Conservation (phyloP, 805 yeast species). For the Saccharomycopsis capsularis region DNA sequence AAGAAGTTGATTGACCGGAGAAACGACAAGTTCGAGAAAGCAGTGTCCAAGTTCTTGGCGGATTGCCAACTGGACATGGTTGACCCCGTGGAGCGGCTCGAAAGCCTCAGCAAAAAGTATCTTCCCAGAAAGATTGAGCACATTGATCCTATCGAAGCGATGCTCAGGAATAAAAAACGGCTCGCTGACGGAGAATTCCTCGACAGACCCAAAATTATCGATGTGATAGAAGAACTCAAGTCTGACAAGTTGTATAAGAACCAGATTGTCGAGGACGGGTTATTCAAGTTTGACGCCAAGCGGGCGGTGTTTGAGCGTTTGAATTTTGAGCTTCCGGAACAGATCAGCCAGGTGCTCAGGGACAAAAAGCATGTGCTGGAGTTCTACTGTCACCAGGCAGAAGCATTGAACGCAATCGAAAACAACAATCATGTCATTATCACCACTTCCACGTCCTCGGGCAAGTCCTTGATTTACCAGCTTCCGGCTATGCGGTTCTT, state of each 20-base stretch:
- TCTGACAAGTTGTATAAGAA: constrained; percentile 45
- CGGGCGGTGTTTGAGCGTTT: constrained; percentile 39
- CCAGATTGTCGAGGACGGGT: constrained; percentile 54
- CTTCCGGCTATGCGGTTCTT: constrained; percentile 60
- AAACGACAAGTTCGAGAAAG: constrained; percentile 42
- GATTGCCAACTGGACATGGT: constrained; percentile 27
- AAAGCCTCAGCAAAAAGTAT: constrained; percentile 28
- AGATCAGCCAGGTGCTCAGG: constrained; percentile 45
- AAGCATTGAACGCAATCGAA: constrained; percentile 58
- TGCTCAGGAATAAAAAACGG: constrained; percentile 33
- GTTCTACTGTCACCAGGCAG: constrained; percentile 77
- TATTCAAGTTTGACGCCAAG: constrained; percentile 38
- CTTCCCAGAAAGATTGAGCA: constrained; percentile 46
- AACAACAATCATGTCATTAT: constrained; percentile 65
- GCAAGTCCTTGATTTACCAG: constrained; percentile 90
- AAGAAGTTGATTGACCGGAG: constrained; percentile 54
- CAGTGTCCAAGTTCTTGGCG: constrained; percentile 33
- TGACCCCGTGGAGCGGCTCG: constrained; percentile 39
- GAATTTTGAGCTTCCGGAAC: constrained; percentile 42
- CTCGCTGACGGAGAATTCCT: constrained; percentile 23
- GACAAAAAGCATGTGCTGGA: constrained; percentile 40
- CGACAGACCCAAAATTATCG: constrained; percentile 39
- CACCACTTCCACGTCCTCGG: constrained; percentile 94
- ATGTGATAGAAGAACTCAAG: constrained; percentile 45
- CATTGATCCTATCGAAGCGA: constrained; percentile 56